These are phyloP conservation scores for Phycomyces nitens DNA, from an alignment of 192 early-diverging fungal genomes.

Conservation along the genomic window DNA sequence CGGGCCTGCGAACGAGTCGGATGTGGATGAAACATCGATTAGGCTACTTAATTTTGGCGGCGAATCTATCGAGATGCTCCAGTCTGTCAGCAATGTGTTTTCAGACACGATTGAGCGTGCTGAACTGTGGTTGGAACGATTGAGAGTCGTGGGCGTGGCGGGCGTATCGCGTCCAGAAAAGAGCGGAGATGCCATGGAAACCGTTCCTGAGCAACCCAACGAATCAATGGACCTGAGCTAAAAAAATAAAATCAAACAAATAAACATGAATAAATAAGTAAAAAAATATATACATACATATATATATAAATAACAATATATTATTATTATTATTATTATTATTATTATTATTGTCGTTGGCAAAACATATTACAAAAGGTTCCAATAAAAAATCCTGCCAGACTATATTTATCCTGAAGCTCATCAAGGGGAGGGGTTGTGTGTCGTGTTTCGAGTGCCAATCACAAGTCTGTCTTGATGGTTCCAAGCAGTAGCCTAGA, in stretches of 20 bases:
- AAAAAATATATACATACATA: no score
- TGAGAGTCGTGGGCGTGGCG: slow-evolving; percentile 33
- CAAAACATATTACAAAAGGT: no score
- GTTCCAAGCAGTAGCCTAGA: no score
- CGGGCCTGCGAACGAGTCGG: neutral
- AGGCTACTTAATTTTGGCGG: slow-evolving; percentile 62
- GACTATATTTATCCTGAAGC: no score
- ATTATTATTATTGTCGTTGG: no score
- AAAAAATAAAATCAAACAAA: neutral
- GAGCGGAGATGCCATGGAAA: neutral
- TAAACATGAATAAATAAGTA: no score
- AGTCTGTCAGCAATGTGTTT: slow-evolving; percentile 63
- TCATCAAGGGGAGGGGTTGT: no score
- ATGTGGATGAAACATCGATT: slow-evolving; percentile 26
- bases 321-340: no score
- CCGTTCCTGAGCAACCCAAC: slow-evolving; percentile 7
- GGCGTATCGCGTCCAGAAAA: neutral
- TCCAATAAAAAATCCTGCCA: no score
- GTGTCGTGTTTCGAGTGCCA: no score
- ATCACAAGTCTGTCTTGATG: no score
- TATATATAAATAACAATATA: no score
- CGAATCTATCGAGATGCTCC: slow-evolving; percentile 72
- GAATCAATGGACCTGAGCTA: slow-evolving; percentile 6
- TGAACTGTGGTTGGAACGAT: slow-evolving; percentile 56
- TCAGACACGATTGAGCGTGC: slow-evolving; percentile 64